A percentile compares a stretch with the other conserved stretches of the same genome.
phyloP scores from a whole-genome alignment of 805 yeast genomes.

The Wickerhamomyces hampshirensis region DNA sequence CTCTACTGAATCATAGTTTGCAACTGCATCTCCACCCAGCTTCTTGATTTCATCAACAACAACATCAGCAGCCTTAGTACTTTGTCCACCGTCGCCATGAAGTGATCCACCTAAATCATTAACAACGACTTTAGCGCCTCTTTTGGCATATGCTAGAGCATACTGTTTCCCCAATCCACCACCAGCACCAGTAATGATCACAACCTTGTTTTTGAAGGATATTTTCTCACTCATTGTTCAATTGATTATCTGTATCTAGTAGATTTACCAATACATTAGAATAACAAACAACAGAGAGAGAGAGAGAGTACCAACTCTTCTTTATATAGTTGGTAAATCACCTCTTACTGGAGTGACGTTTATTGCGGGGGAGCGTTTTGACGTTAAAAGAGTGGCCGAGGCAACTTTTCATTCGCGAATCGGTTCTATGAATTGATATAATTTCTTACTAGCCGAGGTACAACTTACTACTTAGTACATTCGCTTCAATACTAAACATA shows the following conservation, averaged over 20 bases:
- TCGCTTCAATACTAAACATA: slow-evolving; percentile 2
- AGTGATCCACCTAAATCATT: slow-evolving; percentile 89
- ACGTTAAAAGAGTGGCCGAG: slow-evolving; percentile 1
- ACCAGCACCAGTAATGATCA: slow-evolving; percentile 94
- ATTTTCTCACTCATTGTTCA: slow-evolving; percentile 28
- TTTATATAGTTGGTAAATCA: no score
- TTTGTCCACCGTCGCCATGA: slow-evolving; percentile 64
- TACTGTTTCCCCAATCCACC: slow-evolving; percentile 92
- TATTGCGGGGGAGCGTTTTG: slow-evolving; percentile 6
- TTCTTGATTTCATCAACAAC: slow-evolving; percentile 80
- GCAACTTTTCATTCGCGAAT: background rate
- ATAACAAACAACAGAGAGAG: no score
- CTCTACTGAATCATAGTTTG: slow-evolving; percentile 88
- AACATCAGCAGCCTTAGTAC: slow-evolving; percentile 77
- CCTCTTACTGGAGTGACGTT: no score
- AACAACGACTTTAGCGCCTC: slow-evolving; percentile 94
- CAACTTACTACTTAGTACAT: no score
- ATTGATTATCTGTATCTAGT: slow-evolving; percentile 1
- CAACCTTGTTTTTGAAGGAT: slow-evolving; percentile 76
- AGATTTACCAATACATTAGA: no score
- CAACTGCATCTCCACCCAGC: slow-evolving; percentile 83
- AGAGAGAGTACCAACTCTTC: no score
- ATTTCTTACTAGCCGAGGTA: background rate
- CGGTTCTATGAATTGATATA: no score
- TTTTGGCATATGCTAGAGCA: slow-evolving; percentile 78